phyloP scores from a whole-genome alignment of 768 basidiomycete genomes.

The Mycena filopes region DNA sequence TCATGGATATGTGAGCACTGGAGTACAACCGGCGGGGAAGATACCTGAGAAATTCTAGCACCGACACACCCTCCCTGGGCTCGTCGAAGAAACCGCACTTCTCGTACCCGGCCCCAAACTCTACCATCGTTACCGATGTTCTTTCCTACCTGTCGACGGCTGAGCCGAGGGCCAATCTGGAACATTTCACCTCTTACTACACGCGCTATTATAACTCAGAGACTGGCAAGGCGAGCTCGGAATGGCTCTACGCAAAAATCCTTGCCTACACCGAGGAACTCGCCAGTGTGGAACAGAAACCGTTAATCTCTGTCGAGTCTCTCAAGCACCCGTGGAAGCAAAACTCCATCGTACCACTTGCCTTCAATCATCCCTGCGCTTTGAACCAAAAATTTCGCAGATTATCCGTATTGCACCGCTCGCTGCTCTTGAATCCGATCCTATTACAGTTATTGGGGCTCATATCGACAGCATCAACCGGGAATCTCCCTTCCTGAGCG shows the following conservation, averaged over 20 bases:
- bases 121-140: conserved; percentile 21
- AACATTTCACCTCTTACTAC: conserved; percentile 59
- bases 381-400: not conserved
- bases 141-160: conserved; percentile 31
- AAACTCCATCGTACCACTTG: conserved; percentile 19
- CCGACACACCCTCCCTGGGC: conserved; percentile 12
- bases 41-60: not conserved
- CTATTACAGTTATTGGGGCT: conserved; percentile 36
- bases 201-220: conserved; percentile 56
- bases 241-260: conserved; percentile 28
- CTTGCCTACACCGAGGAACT: conserved; percentile 21
- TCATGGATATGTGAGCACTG: conserved; percentile 25
- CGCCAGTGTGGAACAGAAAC: conserved; percentile 20
- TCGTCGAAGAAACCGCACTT: conserved; percentile 10
- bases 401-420: conserved; percentile 22
- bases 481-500: conserved; percentile 32
- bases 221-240: conserved; percentile 13
- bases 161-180: conserved; percentile 56
- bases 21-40: too few relatives aligned
- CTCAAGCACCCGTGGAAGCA: conserved; percentile 26
- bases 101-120: conserved; percentile 29
- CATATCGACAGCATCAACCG: conserved; percentile 42
- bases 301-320: conserved; percentile 18
- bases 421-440: conserved; percentile 2
- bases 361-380: not conserved